Base-by-base conservation (phyloP, 805 yeast species). In the Wickerhamiella occidentalis region DNA sequence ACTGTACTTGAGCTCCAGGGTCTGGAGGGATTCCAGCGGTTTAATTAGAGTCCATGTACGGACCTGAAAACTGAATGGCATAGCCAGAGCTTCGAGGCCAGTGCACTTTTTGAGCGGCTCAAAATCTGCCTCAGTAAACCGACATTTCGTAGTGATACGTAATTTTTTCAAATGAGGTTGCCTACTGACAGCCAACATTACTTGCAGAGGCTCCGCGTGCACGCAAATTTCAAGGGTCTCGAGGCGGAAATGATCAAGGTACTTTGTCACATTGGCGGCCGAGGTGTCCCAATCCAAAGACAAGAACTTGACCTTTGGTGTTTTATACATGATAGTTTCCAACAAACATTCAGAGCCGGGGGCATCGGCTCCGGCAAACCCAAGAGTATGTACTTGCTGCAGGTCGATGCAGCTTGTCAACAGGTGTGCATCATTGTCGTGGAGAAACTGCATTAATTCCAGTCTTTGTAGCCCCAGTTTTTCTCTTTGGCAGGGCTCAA, bases 231-330 rank as follows among this genome's bases (percentile, higher is more conserved):
- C 45, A 28, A 56, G 51, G 25, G 49, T 6, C 28, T 43, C 50
- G 22, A 49, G 45, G 2, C 40, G 18, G 19, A 19, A 17, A 38
- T 55, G 52, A 30, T 44, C 45, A 13, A 55, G 46, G 26, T 52
- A 54, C 22, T 12, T 22, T 5, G 33, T 23, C n/a, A 41, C 18
- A 3, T 45, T 37, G 18, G 23, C 2, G 6, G 19, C 35, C 18
- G 60, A 47, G 11, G 56, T 47, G 3, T 28, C 15, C 59, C 58
- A 56, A 43, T 54, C 52, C n/a, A 57, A 45, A 9, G 46, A 41
- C 6, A 50, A 51, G 8, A 25, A 21, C 17, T 21, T 18, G n/a
- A 57, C 51, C 40, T 42, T 44, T 11, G 55, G 54, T 6, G 38
- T 19, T n/a, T 36, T 43, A 15, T 8, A 7, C 28, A 44, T 33